Evolutionary conservation across 495 filamentous ascomycete species (phyloP), one percentile per base, ranked within the genome.

Genomic region (Penicillium macrosclerotiorum): DNA sequence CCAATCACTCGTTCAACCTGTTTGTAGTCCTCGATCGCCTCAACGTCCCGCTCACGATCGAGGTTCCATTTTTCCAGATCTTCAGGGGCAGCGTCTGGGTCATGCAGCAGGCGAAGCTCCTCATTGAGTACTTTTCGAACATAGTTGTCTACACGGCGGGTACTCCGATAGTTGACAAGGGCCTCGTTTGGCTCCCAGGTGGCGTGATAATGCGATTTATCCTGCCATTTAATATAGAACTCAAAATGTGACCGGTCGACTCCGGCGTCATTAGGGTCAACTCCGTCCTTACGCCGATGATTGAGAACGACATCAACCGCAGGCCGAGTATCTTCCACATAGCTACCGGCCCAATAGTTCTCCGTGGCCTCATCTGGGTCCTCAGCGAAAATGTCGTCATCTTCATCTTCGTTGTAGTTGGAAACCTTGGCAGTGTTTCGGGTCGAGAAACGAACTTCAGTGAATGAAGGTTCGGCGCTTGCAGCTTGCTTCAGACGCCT

Each of bases 141-240:
- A 70, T 96, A 99, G 61, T 97, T 99, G 49, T 97, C 93, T 11
- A 97, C 72, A 22, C 88, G 86, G 33, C 89, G 86, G 36, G 84
- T 84, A 31, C 94, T 94, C 33, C 81, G 82, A 58, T 75, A 81
- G 34, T 84, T 80, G 6, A 72, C 59, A 20, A 95, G 75, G 34
- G 68, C 75, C 39, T 88, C 84, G 17, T 84, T 81, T 0, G 81
- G 81, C 64, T 96, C 89, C 94, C 94, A 97, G 2, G 92, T 93
- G 22, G 91, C 84, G 71, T 99, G 93, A 53, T 90, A 88, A 64
- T 97, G 88, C 17, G 93, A 94, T 67, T 89, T 86, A 49, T 81
- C 86, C 65, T 96, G 89, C 93, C 93, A 99, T 74, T 99, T 99
- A 55, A 99, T 91, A 60, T 85, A 89, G 63, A 89, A 98, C 47